Evolutionary conservation across 2,329 filamentous ascomycete genomes (phyloP), one percentile per base, ranked within the genome.

Genomic region (Aciculosporium take): DNA sequence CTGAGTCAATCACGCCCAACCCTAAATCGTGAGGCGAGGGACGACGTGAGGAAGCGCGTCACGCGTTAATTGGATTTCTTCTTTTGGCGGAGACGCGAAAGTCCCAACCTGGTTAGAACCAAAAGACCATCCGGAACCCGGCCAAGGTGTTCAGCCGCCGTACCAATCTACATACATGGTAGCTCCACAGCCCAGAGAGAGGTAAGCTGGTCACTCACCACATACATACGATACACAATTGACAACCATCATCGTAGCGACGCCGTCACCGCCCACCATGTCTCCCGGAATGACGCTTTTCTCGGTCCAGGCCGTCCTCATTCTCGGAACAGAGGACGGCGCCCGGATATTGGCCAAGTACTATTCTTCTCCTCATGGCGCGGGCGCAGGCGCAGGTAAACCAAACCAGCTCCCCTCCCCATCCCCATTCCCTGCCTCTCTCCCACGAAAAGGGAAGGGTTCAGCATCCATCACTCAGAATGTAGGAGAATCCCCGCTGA

Each of bases 321-420:
- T 88, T 53, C 79, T 88, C 59, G 78, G 81, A 56, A 80, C 81
- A 46, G 86, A 94, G 65, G 89, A 96, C 62, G 84, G 84, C 58
- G 83, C 83, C 46, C 79, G 89, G 62, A 84, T 96, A 66, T 86
- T 94, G 61, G 78, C 87, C 57, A 95, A 95, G 71, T 94, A 94
- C 75, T 94, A 89, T 71, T 65, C 62, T 63, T 68, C 63, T 67
- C 82, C 61, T 62, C 81, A 67, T 56, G 60, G 58, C 60, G 60
- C 59, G 54, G 59, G 61, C 60, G 60, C 59, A 55, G 60, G 61
- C 33, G 50, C 57, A 43, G 56, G 58, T 63, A 57, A 49, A 20
- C 33, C 7, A 9, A 27, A 34, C 23, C 35, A 21, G 13, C 15
- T 4, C 34, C 20, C 20, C 23, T 12, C 20, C 25, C 33, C 21